These are phyloP conservation scores for Termitomyces titanicus DNA, from an alignment of 768 basidiomycete species.

Conservation along the genomic window DNA sequence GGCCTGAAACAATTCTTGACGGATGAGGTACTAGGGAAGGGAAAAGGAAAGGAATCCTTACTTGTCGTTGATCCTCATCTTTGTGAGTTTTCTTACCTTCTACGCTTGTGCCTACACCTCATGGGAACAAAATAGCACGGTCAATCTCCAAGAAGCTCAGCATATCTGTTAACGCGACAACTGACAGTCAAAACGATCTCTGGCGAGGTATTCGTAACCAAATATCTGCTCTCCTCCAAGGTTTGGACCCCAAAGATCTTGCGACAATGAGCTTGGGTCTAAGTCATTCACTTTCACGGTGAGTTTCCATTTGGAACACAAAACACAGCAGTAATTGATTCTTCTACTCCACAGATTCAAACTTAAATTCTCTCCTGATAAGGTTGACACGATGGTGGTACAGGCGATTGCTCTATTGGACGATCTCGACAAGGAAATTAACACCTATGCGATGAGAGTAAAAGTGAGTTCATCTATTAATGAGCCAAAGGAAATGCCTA, in stretches of 20 bases:
- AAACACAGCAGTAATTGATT: not conserved
- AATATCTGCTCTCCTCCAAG: slow-evolving; percentile 81
- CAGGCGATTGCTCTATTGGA: slow-evolving; percentile 98
- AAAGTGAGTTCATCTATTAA: slow-evolving; percentile 59
- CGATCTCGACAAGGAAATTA: slow-evolving; percentile 99
- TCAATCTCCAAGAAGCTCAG: slow-evolving; percentile 93
- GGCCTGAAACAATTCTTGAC: slow-evolving; percentile 91
- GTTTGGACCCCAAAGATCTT: slow-evolving; percentile 89
- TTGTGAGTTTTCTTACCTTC: slow-evolving; percentile 48
- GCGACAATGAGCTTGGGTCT: slow-evolving; percentile 98
- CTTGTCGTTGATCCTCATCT: slow-evolving; percentile 89
- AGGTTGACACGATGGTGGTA: slow-evolving; percentile 99
- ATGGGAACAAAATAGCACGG: slow-evolving; percentile 42
- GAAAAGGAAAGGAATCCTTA: slow-evolving; percentile 82
- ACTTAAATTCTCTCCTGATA: slow-evolving; percentile 99
- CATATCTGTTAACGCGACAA: slow-evolving; percentile 73
- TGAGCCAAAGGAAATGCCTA: not conserved
- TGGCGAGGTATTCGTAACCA: slow-evolving; percentile 96
- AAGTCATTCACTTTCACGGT: slow-evolving; percentile 95
- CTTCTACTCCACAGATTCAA: slow-evolving; percentile 68
- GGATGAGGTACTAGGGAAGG: slow-evolving; percentile 82
- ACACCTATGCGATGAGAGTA: slow-evolving; percentile 98
- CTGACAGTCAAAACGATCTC: slow-evolving; percentile 64
- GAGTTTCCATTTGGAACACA: slow-evolving; percentile 15
- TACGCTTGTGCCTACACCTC: not conserved